phyloP scores from a whole-genome alignment of 1,284 basidiomycete species.

The Melampsora americana region DNA sequence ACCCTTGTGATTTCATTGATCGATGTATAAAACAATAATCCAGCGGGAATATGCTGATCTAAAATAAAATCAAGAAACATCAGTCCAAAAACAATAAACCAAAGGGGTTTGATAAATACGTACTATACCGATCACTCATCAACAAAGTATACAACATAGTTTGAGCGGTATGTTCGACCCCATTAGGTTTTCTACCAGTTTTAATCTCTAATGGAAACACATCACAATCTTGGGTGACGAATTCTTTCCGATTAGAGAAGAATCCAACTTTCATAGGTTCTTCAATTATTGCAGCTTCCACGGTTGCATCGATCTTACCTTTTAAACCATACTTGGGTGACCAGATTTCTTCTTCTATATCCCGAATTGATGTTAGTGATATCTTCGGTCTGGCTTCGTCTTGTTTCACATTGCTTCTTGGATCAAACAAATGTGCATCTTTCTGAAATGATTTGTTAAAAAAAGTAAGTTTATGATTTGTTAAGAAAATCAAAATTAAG shows the following conservation, averaged over 20 bases:
- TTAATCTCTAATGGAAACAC: conserved; percentile 86
- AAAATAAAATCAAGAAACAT: background rate
- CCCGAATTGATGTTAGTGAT: conserved; percentile 65
- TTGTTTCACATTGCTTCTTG: conserved; percentile 57
- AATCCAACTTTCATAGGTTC: conserved; percentile 49
- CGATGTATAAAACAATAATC: conserved; percentile 91
- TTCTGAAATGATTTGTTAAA: conserved; percentile 45
- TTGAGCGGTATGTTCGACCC: conserved; percentile 92
- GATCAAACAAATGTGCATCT: conserved; percentile 66
- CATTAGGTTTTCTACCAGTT: conserved; percentile 73
- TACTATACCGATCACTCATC: conserved; percentile 80
- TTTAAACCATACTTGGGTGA: conserved; percentile 91
- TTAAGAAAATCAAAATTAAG: background rate
- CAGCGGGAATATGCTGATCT: conserved; percentile 63
- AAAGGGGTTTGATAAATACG: background rate
- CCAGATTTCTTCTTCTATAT: conserved; percentile 96
- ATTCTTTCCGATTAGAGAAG: conserved; percentile 11
- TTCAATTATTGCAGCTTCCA: conserved; percentile 65
- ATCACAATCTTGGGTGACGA: background rate
- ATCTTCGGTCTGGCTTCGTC: conserved; percentile 60
- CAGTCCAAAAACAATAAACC: background rate
- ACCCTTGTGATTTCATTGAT: conserved; percentile 80
- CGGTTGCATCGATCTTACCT: conserved; percentile 89
- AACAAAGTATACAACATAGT: conserved; percentile 95
- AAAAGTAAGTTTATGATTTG: conserved; percentile 12